Conservation (phyloP, 805 yeast genomes). For the Kluyveromyces nonfermentans region DNA sequence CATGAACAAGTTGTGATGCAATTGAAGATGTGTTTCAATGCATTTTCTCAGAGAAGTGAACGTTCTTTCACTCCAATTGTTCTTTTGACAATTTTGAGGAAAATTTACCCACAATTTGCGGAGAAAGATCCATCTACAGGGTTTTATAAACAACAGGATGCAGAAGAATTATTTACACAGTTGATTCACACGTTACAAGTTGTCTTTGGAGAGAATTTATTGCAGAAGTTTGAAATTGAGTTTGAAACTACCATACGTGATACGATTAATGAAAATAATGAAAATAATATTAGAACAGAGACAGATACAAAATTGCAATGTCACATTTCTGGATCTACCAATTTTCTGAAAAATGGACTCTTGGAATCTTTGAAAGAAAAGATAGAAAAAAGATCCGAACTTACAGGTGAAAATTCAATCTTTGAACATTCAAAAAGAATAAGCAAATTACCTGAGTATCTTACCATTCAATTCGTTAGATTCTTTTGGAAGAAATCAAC, state of each 20-base stretch:
- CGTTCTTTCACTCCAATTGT: conserved; percentile 57
- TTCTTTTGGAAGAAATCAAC: conserved; percentile 95
- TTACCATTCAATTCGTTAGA: conserved; percentile 87
- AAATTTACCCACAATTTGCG: conserved; percentile 77
- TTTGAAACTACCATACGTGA: conserved; percentile 59
- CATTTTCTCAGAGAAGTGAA: conserved; percentile 32
- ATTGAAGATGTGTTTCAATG: conserved; percentile 36
- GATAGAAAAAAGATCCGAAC: conserved; percentile 67
- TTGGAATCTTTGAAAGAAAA: conserved; percentile 63
- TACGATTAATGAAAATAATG: conserved; percentile 41
- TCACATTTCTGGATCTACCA: conserved; percentile 78
- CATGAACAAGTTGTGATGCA: conserved; percentile 39
- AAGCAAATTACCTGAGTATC: conserved; percentile 72
- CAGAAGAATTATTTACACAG: conserved; percentile 90
- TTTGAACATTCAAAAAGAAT: conserved; percentile 54
- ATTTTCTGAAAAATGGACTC: conserved; percentile 81
- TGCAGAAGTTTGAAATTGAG: conserved; percentile 54
- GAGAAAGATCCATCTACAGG: conserved; percentile 64
- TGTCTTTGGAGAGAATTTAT: conserved; percentile 37
- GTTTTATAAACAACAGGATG: conserved; percentile 88
- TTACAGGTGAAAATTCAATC: conserved; percentile 58
- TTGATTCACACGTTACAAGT: conserved; percentile 45
- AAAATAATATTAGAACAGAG: conserved; percentile 26
- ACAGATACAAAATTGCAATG: conserved; percentile 67
- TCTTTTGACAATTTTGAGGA: conserved; percentile 57